These are phyloP conservation scores for Sicyos baderoa DNA, from an alignment of 306 rosid species.

Conservation along the genomic window DNA sequence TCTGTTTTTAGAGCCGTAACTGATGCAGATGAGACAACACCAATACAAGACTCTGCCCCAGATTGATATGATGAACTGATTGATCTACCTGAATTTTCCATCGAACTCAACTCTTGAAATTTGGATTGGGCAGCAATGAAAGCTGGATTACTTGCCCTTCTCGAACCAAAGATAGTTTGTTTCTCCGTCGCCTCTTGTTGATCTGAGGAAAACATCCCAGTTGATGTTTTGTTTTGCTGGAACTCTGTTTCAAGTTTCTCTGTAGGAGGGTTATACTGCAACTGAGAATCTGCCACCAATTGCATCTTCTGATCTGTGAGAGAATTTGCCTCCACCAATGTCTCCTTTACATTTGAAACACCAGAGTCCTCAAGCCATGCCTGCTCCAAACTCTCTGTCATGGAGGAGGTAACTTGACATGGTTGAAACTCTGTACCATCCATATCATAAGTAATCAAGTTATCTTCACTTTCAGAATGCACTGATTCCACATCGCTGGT, in stretches of 20 bases:
- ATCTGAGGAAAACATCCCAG: slow-evolving; percentile 42
- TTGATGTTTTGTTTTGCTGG: slow-evolving; percentile 40
- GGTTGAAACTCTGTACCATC: slow-evolving; percentile 40
- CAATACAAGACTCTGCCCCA: slow-evolving; percentile 43
- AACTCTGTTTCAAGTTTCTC: slow-evolving; percentile 41
- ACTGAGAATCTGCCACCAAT: slow-evolving; percentile 31
- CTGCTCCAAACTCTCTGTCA: slow-evolving; percentile 35
- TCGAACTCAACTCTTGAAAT: slow-evolving; percentile 58
- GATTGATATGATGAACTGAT: slow-evolving; percentile 38
- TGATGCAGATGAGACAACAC: slow-evolving; percentile 27
- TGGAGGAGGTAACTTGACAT: slow-evolving; percentile 28
- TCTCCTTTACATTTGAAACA: slow-evolving; percentile 33
- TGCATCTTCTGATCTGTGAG: slow-evolving; percentile 28
- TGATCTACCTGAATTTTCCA: slow-evolving; percentile 36
- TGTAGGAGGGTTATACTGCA: slow-evolving; percentile 32
- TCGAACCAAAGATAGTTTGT: slow-evolving; percentile 26
- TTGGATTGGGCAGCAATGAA: slow-evolving; percentile 73
- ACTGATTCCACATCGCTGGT: slow-evolving; percentile 28
- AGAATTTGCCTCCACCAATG: slow-evolving; percentile 27
- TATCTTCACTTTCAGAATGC: slow-evolving; percentile 53
- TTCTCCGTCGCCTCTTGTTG: slow-evolving; percentile 55
- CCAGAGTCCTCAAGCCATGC: slow-evolving; percentile 29
- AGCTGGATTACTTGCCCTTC: slow-evolving; percentile 59
- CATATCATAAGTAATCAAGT: slow-evolving; percentile 36
- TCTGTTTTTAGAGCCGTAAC: slow-evolving; percentile 36